phyloP scores from a whole-genome alignment of 2,329 filamentous ascomycete species.

The Ascochyta clinopodiicola region DNA sequence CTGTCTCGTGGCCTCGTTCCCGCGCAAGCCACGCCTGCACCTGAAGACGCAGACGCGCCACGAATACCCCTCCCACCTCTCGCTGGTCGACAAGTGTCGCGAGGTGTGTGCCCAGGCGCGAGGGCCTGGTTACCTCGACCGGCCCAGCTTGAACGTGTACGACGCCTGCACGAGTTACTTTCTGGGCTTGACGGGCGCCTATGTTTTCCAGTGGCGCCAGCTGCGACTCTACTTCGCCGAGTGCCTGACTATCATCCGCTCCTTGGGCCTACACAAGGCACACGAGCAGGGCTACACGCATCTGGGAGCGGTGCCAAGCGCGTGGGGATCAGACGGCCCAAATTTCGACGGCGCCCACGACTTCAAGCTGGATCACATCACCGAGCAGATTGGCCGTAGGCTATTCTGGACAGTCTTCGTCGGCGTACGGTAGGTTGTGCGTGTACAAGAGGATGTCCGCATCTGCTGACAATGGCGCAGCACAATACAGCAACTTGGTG shows the following conservation, averaged over 20 bases:
- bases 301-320: constrained; percentile 43
- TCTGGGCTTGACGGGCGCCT: constrained; percentile 69
- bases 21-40: constrained; percentile 72
- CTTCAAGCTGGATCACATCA: constrained; percentile 52
- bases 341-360: constrained; percentile 47
- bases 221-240: constrained; percentile 76
- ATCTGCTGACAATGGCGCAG: constrained; percentile 50
- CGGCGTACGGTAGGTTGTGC: constrained; percentile 64
- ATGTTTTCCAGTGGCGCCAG: constrained; percentile 72
- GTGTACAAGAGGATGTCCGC: constrained; percentile 67
- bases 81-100: constrained; percentile 74
- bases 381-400: constrained; percentile 61
- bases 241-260: constrained; percentile 71
- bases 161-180: constrained; percentile 80
- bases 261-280: constrained; percentile 69
- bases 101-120: constrained; percentile 72
- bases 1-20: constrained; percentile 76
- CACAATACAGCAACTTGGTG: constrained; percentile 79
- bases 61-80: constrained; percentile 71
- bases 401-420: constrained; percentile 86
- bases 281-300: constrained; percentile 53
- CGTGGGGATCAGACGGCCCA: constrained; percentile 45
- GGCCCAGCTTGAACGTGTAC: constrained; percentile 61
- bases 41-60: constrained; percentile 71
- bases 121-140: constrained; percentile 64